phyloP scores from a whole-genome alignment of 805 yeast species.

The Ogataea siamensis region DNA sequence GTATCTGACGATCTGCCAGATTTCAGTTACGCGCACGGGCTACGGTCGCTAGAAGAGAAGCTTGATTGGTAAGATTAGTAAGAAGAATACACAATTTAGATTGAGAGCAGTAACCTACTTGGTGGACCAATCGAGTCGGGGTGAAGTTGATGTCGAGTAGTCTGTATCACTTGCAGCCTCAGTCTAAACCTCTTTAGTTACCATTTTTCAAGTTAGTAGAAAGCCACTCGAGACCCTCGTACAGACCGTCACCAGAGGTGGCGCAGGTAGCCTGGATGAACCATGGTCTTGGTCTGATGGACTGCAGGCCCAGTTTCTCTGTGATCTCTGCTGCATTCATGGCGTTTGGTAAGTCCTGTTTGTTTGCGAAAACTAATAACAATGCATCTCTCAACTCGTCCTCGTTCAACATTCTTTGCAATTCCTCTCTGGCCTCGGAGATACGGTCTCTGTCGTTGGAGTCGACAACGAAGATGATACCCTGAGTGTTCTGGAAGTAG shows the following conservation, averaged over 20 bases:
- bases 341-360: conserved; percentile 98
- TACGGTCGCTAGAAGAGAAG: neutral
- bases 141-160: conserved; percentile 4
- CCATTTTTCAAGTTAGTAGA: conserved; percentile 83
- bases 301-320: conserved; percentile 93
- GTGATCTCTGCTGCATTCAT: conserved; percentile 99
- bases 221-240: conserved; percentile 98
- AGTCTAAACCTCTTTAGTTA: conserved; percentile 29
- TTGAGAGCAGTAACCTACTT: conserved; percentile 14
- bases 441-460: conserved; percentile 98
- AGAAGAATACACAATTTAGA: conserved; percentile 22
- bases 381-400: conserved; percentile 97
- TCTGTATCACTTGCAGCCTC: conserved; percentile 15
- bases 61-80: conserved; percentile 13
- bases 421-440: conserved; percentile 95
- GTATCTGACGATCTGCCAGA: conserved; percentile 1
- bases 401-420: conserved; percentile 97
- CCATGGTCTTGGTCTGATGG: conserved; percentile 99
- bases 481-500: conserved; percentile 98
- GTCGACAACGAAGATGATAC: conserved; percentile 96
- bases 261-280: conserved; percentile 99
- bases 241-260: conserved; percentile 97
- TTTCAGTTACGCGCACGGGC: neutral
- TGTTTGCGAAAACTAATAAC: conserved; percentile 93
- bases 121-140: conserved; percentile 6